Conservation (phyloP, 2,329 filamentous ascomycete genomes). For the Fusarium odoratissimum region DNA sequence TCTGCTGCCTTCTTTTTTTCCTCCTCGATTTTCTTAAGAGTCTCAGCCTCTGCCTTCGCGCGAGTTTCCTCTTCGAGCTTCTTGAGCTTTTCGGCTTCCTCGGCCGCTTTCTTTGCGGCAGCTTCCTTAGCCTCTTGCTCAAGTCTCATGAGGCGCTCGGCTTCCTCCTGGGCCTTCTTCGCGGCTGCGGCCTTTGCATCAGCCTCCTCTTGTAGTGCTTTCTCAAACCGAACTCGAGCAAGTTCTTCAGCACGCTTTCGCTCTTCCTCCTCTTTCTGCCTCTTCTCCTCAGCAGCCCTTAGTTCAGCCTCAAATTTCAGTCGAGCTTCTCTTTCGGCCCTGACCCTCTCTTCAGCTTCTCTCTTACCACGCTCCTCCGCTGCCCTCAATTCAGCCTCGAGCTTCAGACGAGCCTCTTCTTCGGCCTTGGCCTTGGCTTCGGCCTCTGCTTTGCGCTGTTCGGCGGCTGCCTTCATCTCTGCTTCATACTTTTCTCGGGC, state of each 20-base stretch:
- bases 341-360: conserved; percentile 59
- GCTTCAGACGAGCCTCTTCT: conserved; percentile 59
- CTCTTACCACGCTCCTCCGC: conserved; percentile 61
- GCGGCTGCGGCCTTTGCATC: conserved; percentile 58
- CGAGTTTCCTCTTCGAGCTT: conserved; percentile 57
- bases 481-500: conserved; percentile 60
- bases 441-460: conserved; percentile 58
- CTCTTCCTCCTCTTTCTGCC: conserved; percentile 55
- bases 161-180: conserved; percentile 56
- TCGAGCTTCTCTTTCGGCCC: conserved; percentile 53
- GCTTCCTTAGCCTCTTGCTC: conserved; percentile 56
- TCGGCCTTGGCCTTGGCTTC: conserved; percentile 59
- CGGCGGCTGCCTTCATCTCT: conserved; percentile 58
- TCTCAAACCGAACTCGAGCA: conserved; percentile 55
- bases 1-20: conserved; percentile 54
- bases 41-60: conserved; percentile 53
- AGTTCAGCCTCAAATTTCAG: conserved; percentile 55
- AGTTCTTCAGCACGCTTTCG: conserved; percentile 60
- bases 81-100: conserved; percentile 56
- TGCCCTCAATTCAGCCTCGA: conserved; percentile 58
- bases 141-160: conserved; percentile 52
- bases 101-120: conserved; percentile 52
- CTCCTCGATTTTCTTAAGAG: conserved; percentile 55
- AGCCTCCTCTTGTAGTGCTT: conserved; percentile 55
- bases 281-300: conserved; percentile 57